Conservation (phyloP, 2,329 filamentous ascomycete species). For the Bisporella sp. region DNA sequence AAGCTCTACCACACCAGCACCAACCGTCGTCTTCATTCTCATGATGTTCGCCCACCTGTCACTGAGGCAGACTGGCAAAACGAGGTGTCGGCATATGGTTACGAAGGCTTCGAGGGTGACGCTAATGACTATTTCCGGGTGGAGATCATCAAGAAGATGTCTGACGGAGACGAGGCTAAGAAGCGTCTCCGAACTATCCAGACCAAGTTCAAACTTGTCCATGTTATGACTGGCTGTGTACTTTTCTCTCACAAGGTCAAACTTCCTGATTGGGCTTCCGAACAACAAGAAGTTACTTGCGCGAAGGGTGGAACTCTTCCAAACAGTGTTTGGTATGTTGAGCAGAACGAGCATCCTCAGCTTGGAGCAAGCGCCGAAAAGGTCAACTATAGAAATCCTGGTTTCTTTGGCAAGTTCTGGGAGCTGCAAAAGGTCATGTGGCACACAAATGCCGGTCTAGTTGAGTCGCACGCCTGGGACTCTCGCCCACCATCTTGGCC, state of each 20-base stretch:
- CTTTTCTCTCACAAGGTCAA: slow-evolving; percentile 99
- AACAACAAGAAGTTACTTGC: slow-evolving; percentile 99
- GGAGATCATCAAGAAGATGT: slow-evolving; percentile 89
- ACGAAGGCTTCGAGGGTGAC: slow-evolving; percentile 93
- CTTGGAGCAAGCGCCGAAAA: slow-evolving; percentile 74
- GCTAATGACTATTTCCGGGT: slow-evolving; percentile 94
- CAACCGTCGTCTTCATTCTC: slow-evolving; percentile 86
- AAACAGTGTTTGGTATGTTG: slow-evolving; percentile 96
- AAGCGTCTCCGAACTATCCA: slow-evolving; percentile 86
- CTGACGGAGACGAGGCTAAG: slow-evolving; percentile 71
- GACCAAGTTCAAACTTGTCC: slow-evolving; percentile 91
- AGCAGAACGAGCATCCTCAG: slow-evolving; percentile 78
- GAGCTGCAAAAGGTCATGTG: slow-evolving; percentile 98
- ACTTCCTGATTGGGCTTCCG: slow-evolving; percentile 93
- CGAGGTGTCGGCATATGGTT: slow-evolving; percentile 93
- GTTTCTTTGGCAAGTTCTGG: slow-evolving; percentile 97
- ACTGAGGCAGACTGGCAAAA: slow-evolving; percentile 91
- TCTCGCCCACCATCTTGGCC: slow-evolving; percentile 93
- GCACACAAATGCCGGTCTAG: slow-evolving; percentile 92
- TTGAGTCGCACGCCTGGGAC: slow-evolving; percentile 97
- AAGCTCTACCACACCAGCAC: slow-evolving; percentile 80
- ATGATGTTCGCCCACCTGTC: slow-evolving; percentile 83
- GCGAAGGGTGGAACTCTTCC: slow-evolving; percentile 84
- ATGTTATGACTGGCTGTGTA: slow-evolving; percentile 93
- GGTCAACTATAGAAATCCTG: slow-evolving; percentile 91